Conservation (phyloP, 441 rosid species). For the Geranium incanum region DNA sequence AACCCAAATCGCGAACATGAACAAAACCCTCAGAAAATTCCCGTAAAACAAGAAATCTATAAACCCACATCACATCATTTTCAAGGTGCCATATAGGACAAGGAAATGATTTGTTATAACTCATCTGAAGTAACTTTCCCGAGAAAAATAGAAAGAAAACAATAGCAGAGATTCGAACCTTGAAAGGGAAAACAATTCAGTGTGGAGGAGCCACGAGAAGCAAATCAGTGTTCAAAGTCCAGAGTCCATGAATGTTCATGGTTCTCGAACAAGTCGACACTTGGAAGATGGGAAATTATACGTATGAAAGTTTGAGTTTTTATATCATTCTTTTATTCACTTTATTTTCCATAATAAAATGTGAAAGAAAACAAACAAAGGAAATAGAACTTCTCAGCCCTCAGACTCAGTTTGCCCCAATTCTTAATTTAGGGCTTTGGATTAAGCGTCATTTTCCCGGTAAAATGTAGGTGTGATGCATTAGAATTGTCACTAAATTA, state of each 20-base stretch:
- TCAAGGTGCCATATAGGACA: not conserved
- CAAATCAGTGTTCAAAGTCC: not conserved
- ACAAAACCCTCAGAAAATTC: not conserved
- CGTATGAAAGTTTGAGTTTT: no score
- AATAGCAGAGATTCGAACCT: not conserved
- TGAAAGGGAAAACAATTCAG: not conserved
- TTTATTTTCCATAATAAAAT: no score
- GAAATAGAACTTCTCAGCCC: no score
- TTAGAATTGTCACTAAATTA: no score
- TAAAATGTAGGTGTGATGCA: no score
- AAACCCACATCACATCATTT: not conserved
- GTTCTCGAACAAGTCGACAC: not conserved
- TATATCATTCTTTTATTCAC: no score
- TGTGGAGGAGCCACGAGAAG: not conserved
- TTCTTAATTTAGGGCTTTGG: no score
- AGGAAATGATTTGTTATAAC: not conserved
- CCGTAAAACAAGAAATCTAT: not conserved
- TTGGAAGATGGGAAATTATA: no score
- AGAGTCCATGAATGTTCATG: not conserved
- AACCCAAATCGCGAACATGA: not conserved
- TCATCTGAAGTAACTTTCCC: not conserved
- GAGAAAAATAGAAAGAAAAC: not conserved
- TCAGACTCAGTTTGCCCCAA: no score
- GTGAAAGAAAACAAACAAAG: no score
- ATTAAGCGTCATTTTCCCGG: no score